These are phyloP conservation scores for Myrmaecium sp. DNA, from an alignment of 2,329 filamentous ascomycete species.

Conservation along the genomic window DNA sequence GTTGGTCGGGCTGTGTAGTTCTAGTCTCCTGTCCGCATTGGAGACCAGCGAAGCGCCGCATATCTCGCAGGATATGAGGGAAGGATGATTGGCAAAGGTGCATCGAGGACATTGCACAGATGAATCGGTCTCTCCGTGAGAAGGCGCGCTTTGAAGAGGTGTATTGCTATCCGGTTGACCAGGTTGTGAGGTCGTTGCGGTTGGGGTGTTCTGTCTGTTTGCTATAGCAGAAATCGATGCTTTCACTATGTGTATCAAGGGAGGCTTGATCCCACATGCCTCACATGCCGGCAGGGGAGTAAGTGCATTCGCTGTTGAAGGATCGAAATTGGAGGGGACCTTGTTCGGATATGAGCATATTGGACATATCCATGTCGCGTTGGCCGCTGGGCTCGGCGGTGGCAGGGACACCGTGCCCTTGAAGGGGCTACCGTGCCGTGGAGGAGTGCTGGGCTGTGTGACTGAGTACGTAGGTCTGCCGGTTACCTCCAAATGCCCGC, in stretches of 20 bases:
- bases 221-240: conserved; percentile 64
- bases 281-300: conserved; percentile 75
- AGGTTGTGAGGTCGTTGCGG: conserved; percentile 1
- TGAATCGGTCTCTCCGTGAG: conserved; percentile 5
- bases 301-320: conserved; percentile 58
- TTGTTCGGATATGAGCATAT: conserved; percentile 94
- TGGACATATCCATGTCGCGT: conserved; percentile 83
- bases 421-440: conserved; percentile 18
- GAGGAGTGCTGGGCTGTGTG: conserved; percentile 12
- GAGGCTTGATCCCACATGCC: conserved; percentile 86
- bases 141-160: neutral
- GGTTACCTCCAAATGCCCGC: conserved; percentile 24
- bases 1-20: conserved; percentile 27
- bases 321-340: conserved; percentile 85
- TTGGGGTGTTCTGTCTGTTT: conserved; percentile 26
- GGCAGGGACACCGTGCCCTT: no score
- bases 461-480: conserved; percentile 23
- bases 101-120: conserved; percentile 55
- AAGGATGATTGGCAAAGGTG: conserved; percentile 87
- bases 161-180: neutral
- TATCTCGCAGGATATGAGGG: conserved; percentile 72
- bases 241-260: conserved; percentile 66
- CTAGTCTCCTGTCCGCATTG: conserved; percentile 25
- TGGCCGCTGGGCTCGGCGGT: conserved; percentile 32
- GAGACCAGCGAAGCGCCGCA: conserved; percentile 63